Conservation (phyloP, 352 stramenopile genomes). For the Globisporangium perplexum region DNA sequence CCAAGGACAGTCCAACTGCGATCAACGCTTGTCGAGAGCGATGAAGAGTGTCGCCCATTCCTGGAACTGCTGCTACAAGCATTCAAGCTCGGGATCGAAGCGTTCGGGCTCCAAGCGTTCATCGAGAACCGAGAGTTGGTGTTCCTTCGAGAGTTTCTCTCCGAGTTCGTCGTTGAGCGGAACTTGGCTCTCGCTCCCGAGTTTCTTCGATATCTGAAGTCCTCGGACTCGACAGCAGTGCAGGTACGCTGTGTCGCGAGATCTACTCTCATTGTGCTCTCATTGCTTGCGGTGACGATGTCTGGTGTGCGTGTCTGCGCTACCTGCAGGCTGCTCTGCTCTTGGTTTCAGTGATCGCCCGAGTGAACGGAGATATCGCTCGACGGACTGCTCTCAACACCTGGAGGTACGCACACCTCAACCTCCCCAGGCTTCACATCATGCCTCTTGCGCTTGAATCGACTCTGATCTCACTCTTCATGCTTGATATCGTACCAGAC, state of each 20-base stretch:
- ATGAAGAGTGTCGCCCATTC: not conserved
- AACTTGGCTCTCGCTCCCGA: not conserved
- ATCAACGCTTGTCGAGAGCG: not conserved
- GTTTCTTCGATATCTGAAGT: not conserved
- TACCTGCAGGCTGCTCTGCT: conserved; percentile 1
- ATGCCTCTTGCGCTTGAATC: not conserved
- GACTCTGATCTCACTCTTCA: not conserved
- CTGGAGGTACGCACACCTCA: conserved; percentile 4
- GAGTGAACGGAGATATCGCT: not conserved
- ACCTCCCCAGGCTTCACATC: not conserved
- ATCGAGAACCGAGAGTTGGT: not conserved
- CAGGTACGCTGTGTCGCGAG: conserved; percentile 1
- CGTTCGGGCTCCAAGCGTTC: not conserved
- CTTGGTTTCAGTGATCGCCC: not conserved
- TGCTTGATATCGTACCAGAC: conserved; percentile 5
- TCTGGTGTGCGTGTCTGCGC: not conserved
- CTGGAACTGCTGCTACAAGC: conserved; percentile 5
- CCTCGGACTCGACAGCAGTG: not conserved
- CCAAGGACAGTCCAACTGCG: too few relatives aligned
- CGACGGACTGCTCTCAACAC: not conserved
- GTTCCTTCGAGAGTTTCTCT: conserved; percentile 23
- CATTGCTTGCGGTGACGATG: not conserved
- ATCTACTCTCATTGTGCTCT: not conserved
- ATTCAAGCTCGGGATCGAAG: not conserved
- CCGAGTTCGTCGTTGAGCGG: conserved; percentile 24